Conservation (phyloP, 768 basidiomycete species). For the Boletus rubropictus region DNA sequence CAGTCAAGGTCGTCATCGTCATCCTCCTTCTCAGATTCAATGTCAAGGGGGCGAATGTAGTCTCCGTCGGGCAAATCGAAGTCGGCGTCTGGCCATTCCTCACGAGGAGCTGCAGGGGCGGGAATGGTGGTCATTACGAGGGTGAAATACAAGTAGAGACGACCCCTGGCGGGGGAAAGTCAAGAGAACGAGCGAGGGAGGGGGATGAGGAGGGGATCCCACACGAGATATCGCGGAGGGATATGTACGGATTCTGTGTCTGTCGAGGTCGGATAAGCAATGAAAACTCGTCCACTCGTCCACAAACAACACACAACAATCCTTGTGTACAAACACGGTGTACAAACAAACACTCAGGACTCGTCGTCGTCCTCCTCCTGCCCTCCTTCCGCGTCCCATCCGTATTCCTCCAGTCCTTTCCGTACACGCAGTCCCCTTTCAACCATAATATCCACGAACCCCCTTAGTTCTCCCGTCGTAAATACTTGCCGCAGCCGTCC, state of each 20-base stretch:
- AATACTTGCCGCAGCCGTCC: conserved; percentile 63
- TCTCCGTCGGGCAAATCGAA: conserved; percentile 79
- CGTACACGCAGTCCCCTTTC: conserved; percentile 67
- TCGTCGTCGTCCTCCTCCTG: conserved; percentile 41
- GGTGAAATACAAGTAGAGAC: conserved; percentile 15
- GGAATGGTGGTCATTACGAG: conserved; percentile 53
- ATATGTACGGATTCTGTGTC: neutral
- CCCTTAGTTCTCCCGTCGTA: conserved; percentile 50
- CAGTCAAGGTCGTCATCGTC: conserved; percentile 68
- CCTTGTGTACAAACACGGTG: conserved; percentile 16
- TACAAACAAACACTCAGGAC: conserved; percentile 5
- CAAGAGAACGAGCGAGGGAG: conserved; percentile 3
- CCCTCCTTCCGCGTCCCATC: conserved; percentile 9
- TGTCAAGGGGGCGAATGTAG: conserved; percentile 53
- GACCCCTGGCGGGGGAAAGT: conserved; percentile 20
- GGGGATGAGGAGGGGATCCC: neutral
- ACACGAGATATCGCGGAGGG: neutral
- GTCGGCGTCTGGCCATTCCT: conserved; percentile 86
- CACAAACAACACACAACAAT: conserved; percentile 20
- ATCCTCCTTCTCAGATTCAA: conserved; percentile 61
- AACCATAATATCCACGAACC: conserved; percentile 67
- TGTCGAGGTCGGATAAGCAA: neutral
- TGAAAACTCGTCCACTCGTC: conserved; percentile 37
- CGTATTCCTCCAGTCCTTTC: conserved; percentile 48
- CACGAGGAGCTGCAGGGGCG: conserved; percentile 53